Evolutionary conservation across 2,329 filamentous ascomycete species (phyloP).

Genomic region (Pseudogymnoascus sp.): DNA sequence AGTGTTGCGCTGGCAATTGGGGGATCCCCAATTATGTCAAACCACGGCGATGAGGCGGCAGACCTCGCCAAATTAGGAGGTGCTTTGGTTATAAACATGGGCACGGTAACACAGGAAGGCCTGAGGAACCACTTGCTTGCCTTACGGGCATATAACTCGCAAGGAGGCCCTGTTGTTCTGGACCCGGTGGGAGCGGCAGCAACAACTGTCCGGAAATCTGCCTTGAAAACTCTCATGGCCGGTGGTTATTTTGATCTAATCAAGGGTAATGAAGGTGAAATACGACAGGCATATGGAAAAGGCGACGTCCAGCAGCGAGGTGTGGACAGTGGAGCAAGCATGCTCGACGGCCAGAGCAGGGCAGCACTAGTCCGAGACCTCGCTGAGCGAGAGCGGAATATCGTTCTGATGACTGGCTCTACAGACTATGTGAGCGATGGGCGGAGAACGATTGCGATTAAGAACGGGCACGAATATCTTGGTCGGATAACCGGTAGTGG

Average conservation of each 20-base stretch:
- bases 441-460: conserved; percentile 54
- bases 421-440: conserved; percentile 76
- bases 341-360: conserved; percentile 46
- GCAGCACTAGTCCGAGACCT: conserved; percentile 57
- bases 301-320: conserved; percentile 61
- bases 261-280: conserved; percentile 91
- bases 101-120: conserved; percentile 73
- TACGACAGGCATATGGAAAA: conserved; percentile 62
- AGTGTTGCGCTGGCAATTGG: conserved; percentile 82
- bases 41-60: conserved; percentile 70
- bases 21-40: conserved; percentile 90
- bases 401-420: conserved; percentile 76
- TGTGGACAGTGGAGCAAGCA: conserved; percentile 67
- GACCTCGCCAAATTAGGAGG: conserved; percentile 75
- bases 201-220: conserved; percentile 63
- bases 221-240: conserved; percentile 63
- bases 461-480: conserved; percentile 69
- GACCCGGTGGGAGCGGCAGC: conserved; percentile 90
- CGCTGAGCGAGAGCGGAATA: conserved; percentile 58
- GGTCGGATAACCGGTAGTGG: conserved; percentile 71
- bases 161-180: conserved; percentile 68
- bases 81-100: conserved; percentile 88
- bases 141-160: conserved; percentile 71
- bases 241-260: conserved; percentile 78
- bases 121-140: conserved; percentile 66